Percentiles rank a stretch among this genome's conserved stretches.
Evolutionary conservation across 768 basidiomycete species (phyloP).

Genomic region (Macrocybe gigantea): DNA sequence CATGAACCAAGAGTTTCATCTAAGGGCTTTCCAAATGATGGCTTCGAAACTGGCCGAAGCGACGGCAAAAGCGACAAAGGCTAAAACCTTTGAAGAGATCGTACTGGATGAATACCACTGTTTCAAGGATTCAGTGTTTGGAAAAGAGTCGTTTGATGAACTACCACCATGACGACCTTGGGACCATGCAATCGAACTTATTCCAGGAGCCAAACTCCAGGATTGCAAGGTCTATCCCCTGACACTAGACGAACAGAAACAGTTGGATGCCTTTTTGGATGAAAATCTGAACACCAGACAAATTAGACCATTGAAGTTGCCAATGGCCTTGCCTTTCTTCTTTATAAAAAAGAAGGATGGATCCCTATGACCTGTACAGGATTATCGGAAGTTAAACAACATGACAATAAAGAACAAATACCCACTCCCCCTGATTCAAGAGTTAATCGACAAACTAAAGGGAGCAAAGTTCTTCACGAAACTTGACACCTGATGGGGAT

Average conservation of each 20-base stretch:
- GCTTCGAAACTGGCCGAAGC: background rate
- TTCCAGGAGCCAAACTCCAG: slow-evolving; percentile 18
- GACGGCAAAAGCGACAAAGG: slow-evolving; percentile 2
- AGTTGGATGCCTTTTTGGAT: slow-evolving; percentile 19
- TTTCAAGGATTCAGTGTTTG: slow-evolving; percentile 8
- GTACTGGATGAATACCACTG: slow-evolving; percentile 1
- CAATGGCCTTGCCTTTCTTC: slow-evolving; percentile 16
- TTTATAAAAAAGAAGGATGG: slow-evolving; percentile 21
- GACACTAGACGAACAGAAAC: slow-evolving; percentile 20
- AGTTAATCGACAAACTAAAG: slow-evolving; percentile 19
- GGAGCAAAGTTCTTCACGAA: slow-evolving; percentile 22
- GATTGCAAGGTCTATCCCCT: slow-evolving; percentile 29
- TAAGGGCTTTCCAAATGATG: slow-evolving; percentile 1
- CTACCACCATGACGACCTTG: slow-evolving; percentile 24
- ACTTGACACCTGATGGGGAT: slow-evolving; percentile 34
- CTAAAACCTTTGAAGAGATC: slow-evolving; percentile 2
- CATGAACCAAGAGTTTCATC: no score
- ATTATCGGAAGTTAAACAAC: slow-evolving; percentile 24
- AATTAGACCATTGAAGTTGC: slow-evolving; percentile 19
- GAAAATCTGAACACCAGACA: slow-evolving; percentile 20
- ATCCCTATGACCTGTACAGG: slow-evolving; percentile 17
- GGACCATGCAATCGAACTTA: slow-evolving; percentile 30
- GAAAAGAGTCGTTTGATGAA: slow-evolving; percentile 12
- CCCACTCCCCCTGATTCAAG: slow-evolving; percentile 22
- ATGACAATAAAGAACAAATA: slow-evolving; percentile 24